Conservation (phyloP, 352 stramenopile species). For the Pythium aquatile region DNA sequence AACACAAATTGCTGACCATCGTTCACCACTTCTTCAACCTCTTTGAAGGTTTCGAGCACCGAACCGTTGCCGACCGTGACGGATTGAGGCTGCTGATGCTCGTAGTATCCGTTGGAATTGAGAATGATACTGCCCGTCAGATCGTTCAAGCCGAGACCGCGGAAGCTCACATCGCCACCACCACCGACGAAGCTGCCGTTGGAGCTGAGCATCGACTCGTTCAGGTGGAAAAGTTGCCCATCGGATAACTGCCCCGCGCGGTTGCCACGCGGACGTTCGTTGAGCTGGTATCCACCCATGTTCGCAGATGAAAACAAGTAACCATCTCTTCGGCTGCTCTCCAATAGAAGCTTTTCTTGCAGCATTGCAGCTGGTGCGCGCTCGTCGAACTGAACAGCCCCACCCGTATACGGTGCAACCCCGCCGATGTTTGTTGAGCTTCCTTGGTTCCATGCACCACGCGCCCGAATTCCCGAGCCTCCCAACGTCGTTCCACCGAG, state of each 20-base stretch:
- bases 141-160: slow-evolving; percentile 27
- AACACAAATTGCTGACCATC: slow-evolving; percentile 79
- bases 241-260: neutral
- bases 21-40: slow-evolving; percentile 48
- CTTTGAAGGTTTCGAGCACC: slow-evolving; percentile 60
- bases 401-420: slow-evolving; percentile 11
- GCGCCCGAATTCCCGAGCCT: neutral
- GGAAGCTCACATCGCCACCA: slow-evolving; percentile 30
- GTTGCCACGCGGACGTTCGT: neutral
- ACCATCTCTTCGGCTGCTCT: slow-evolving; percentile 15
- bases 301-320: slow-evolving; percentile 15
- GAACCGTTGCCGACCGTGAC: slow-evolving; percentile 30
- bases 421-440: slow-evolving; percentile 17
- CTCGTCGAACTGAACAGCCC: slow-evolving; percentile 25
- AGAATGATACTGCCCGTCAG: slow-evolving; percentile 66
- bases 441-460: slow-evolving; percentile 23
- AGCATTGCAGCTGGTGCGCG: slow-evolving; percentile 16
- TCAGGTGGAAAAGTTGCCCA: slow-evolving; percentile 10
- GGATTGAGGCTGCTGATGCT: slow-evolving; percentile 32
- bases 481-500: neutral
- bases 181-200: slow-evolving; percentile 28
- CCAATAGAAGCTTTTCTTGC: slow-evolving; percentile 25
- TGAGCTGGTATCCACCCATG: slow-evolving; percentile 6
- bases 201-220: slow-evolving; percentile 23
- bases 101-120: slow-evolving; percentile 69